Evolutionary conservation across 352 stramenopile species (phyloP), one percentile per base, ranked within the genome.

Genomic region (Globisporangium solare): DNA sequence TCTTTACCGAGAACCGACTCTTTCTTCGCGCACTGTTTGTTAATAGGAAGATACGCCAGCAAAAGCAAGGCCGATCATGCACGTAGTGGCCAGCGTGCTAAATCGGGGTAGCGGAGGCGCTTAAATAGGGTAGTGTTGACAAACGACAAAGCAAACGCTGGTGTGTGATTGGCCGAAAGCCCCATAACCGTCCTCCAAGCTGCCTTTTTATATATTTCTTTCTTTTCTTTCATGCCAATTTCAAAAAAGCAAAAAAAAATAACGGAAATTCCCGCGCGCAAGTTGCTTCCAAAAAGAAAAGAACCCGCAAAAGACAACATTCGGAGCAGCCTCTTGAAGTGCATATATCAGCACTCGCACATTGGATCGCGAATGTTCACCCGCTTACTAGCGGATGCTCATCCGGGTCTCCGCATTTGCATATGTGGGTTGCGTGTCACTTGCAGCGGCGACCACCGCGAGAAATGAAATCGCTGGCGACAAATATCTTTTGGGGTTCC

Each of bases 31-130:
- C 27, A 35, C 27, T 35, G 27, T 35, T 10, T 35, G 27, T 35
- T 10, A 35, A 35, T 27, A 51, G 11, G 13, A 51, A 51, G 46
- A 32, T 27, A 51, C 46, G 46, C 22, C 46, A 51, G 24, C 24
- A 14, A 22, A 18, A n/a, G 46, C 46, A 6, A 6, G 12, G 3
- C 27, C 46, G 2, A 31, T 31, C 46, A 18, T 3, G 3, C 39
- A 43, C 6, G 39, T n/a, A n/a, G 37, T 17, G 11, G 11, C 3
- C 37, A 42, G 11, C 13, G 46, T 15, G 18, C 2, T 35, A 51
- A 51, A 27, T 15, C 46, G 17, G 46, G 46, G 20, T 51, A 51
- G 20, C 27, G 0, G 20, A 51, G 39, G 31, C 46, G 2, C 12
- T 51, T n/a, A 51, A 51, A 51, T 7, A 13, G 46, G 15, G 46